Conservation (phyloP, 2,329 filamentous ascomycete genomes). For the Incumbomyces delicatus region DNA sequence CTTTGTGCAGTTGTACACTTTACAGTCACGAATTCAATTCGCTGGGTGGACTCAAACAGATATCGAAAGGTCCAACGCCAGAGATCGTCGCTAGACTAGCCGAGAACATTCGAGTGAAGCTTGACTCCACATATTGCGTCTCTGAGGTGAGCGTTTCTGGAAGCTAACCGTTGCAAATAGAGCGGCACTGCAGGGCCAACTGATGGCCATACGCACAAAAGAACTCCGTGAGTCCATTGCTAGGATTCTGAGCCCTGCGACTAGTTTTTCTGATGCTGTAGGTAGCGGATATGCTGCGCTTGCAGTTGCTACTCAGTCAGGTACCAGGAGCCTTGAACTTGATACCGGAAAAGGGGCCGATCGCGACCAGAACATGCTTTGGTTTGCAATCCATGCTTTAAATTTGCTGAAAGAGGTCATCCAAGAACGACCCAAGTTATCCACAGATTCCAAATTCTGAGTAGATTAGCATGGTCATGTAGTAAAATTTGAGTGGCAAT, state of each 20-base stretch:
- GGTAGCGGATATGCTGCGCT: constrained; percentile 52
- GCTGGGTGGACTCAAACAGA: constrained; percentile 51
- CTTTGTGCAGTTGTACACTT: constrained; percentile 42
- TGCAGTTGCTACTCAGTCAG: constrained; percentile 45
- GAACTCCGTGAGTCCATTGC: constrained; percentile 38
- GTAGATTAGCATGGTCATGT: too few species aligned
- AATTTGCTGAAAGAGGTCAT: constrained; percentile 49
- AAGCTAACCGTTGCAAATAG: constrained; percentile 27
- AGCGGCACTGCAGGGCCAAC: constrained; percentile 57
- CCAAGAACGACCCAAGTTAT: background rate
- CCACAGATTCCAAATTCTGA: background rate
- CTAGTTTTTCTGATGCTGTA: too few species aligned
- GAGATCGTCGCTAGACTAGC: constrained; percentile 49
- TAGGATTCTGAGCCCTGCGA: too few species aligned
- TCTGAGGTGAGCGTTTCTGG: constrained; percentile 10
- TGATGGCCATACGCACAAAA: constrained; percentile 46
- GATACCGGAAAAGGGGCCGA: constrained; percentile 46
- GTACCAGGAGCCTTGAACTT: constrained; percentile 44
- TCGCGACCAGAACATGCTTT: constrained; percentile 53
- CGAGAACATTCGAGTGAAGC: constrained; percentile 44
- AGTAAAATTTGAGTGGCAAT: background rate
- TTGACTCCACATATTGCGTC: constrained; percentile 43
- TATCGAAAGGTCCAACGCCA: constrained; percentile 49
- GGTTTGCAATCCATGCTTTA: constrained; percentile 50
- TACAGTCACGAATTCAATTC: constrained; percentile 48